A percentile compares a stretch with the other conserved stretches of the same genome.
These are phyloP conservation scores for Hypoxylon sp. DNA, from an alignment of 2,329 filamentous ascomycete species.

Conservation along the genomic window DNA sequence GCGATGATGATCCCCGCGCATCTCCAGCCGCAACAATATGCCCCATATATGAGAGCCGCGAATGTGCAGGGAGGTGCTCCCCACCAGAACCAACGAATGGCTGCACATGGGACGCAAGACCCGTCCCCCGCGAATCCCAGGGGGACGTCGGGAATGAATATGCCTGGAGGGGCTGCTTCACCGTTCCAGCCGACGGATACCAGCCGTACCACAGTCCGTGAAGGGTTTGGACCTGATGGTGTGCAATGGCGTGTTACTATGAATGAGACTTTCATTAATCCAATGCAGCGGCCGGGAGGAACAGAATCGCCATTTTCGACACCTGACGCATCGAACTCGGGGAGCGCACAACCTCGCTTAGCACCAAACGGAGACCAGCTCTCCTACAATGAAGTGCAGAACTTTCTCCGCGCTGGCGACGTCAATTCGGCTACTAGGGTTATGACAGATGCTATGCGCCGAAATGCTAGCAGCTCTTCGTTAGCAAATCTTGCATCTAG, in stretches of 20 bases:
- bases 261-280: conserved; percentile 59
- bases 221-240: conserved; percentile 66
- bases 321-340: conserved; percentile 37
- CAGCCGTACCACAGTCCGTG: conserved; percentile 63
- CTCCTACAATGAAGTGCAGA: conserved; percentile 62
- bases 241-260: conserved; percentile 67
- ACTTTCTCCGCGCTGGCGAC: conserved; percentile 63
- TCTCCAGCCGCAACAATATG: conserved; percentile 45
- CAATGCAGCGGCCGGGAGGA: conserved; percentile 42
- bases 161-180: conserved; percentile 51
- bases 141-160: conserved; percentile 49
- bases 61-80: conserved; percentile 63
- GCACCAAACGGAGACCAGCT: conserved; percentile 54
- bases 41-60: conserved; percentile 53
- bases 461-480: conserved; percentile 65
- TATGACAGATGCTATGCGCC: conserved; percentile 66
- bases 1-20: conserved; percentile 37
- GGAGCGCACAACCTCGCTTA: conserved; percentile 45
- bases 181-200: conserved; percentile 54
- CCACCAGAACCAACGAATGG: conserved; percentile 62
- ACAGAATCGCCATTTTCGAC: conserved; percentile 48
- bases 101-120: conserved; percentile 60
- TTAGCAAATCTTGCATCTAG: conserved; percentile 55
- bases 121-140: conserved; percentile 41
- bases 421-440: conserved; percentile 60